A percentile compares a stretch with the other conserved stretches of the same genome.
Evolutionary conservation across 2,329 filamentous ascomycete genomes (phyloP).

Genomic region (Colletotrichum paranaense): DNA sequence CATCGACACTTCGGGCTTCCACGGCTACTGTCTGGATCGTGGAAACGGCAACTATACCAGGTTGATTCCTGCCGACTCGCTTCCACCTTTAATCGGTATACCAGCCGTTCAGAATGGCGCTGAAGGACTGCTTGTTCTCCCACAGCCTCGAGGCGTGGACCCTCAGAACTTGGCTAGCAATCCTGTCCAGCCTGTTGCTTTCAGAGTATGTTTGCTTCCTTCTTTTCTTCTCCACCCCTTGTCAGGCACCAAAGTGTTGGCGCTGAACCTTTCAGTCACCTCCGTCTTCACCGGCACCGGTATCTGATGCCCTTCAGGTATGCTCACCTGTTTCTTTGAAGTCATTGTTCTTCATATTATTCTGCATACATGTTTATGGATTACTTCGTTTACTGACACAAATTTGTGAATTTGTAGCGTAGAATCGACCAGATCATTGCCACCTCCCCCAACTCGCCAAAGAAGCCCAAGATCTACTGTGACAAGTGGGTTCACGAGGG

Average conservation of each 20-base stretch:
- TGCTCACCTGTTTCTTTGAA: slow-evolving; percentile 5
- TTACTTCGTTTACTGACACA: neutral
- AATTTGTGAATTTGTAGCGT: slow-evolving; percentile 38
- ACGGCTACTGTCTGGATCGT: slow-evolving; percentile 64
- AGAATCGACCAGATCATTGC: slow-evolving; percentile 43
- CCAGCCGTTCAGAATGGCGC: slow-evolving; percentile 51
- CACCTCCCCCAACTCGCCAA: slow-evolving; percentile 50
- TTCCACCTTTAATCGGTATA: slow-evolving; percentile 58
- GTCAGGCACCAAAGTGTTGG: slow-evolving; percentile 29
- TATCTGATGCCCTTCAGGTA: slow-evolving; percentile 49
- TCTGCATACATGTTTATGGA: too few relatives aligned
- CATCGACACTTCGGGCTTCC: slow-evolving; percentile 44
- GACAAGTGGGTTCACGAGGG: slow-evolving; percentile 91
- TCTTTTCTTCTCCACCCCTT: neutral
- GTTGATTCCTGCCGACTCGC: slow-evolving; percentile 65
- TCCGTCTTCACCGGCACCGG: slow-evolving; percentile 36
- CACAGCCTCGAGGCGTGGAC: slow-evolving; percentile 50
- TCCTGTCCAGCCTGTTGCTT: slow-evolving; percentile 45
- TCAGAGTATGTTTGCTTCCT: slow-evolving; percentile 50
- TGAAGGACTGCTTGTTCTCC: slow-evolving; percentile 60
- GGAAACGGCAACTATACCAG: slow-evolving; percentile 65
- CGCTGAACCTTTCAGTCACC: slow-evolving; percentile 44
- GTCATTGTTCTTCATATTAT: too few relatives aligned
- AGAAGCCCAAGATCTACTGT: slow-evolving; percentile 78
- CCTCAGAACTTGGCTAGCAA: slow-evolving; percentile 52